phyloP scores from a whole-genome alignment of 139 green algal genomes.

The Asterochloris erici region DNA sequence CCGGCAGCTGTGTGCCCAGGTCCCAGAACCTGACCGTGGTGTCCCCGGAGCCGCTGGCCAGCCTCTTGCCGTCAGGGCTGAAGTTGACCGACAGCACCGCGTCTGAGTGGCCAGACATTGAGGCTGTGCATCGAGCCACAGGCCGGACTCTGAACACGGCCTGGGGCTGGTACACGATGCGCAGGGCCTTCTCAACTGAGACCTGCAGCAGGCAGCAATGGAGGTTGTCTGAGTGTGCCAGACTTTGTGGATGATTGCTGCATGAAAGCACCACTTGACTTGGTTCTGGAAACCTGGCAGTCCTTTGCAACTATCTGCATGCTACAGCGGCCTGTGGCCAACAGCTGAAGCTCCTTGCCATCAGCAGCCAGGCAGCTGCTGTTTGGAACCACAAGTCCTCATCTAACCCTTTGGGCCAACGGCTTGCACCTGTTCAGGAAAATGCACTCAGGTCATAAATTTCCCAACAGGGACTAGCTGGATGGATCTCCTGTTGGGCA shows the following conservation, averaged over 20 bases:
- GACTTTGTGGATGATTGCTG: neutral
- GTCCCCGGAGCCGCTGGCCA: slow-evolving; percentile 90
- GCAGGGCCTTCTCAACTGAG: slow-evolving; percentile 82
- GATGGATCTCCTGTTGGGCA: neutral
- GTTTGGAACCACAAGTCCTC: neutral
- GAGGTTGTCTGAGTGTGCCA: neutral
- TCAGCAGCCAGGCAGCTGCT: neutral
- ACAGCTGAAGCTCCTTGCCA: neutral
- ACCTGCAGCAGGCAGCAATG: slow-evolving; percentile 28
- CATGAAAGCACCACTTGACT: neutral
- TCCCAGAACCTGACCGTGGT: slow-evolving; percentile 94
- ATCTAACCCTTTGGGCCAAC: no score
- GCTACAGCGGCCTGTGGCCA: neutral
- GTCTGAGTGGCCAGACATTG: slow-evolving; percentile 87
- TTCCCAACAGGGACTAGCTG: no score
- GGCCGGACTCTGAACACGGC: slow-evolving; percentile 91
- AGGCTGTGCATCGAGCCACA: slow-evolving; percentile 88
- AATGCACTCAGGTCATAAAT: no score
- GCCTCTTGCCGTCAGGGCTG: slow-evolving; percentile 77
- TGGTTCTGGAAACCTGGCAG: neutral
- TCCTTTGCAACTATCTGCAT: neutral
- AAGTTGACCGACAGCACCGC: slow-evolving; percentile 91
- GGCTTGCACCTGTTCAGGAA: no score
- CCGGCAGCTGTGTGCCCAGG: slow-evolving; percentile 82
- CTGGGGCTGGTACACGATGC: slow-evolving; percentile 91